phyloP scores from a whole-genome alignment of 2,329 filamentous ascomycete species.

The Calonectria fujianensis region DNA sequence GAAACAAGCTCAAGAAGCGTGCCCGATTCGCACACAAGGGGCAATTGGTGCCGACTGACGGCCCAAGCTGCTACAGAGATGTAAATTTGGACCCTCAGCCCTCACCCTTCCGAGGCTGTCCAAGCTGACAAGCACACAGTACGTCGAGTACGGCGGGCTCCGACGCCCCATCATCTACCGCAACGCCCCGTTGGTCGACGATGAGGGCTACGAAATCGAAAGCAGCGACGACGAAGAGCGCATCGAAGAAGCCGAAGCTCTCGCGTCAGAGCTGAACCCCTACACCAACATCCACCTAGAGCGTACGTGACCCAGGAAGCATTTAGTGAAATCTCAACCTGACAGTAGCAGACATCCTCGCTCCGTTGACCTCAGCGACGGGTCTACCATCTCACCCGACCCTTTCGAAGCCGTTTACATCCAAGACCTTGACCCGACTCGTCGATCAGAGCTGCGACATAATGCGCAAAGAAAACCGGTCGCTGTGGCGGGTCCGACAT shows the following conservation, averaged over 20 bases:
- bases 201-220: conserved; percentile 86
- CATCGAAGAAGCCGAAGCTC: conserved; percentile 75
- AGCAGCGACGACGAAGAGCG: conserved; percentile 82
- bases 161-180: conserved; percentile 82
- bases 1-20: conserved; percentile 86
- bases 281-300: conserved; percentile 84
- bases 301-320: conserved; percentile 68
- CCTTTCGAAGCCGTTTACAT: conserved; percentile 83
- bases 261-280: conserved; percentile 82
- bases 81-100: conserved; percentile 64
- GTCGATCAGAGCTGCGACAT: conserved; percentile 81
- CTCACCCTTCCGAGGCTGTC: conserved; percentile 26
- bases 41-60: conserved; percentile 79
- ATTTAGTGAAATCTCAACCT: conserved; percentile 47
- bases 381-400: conserved; percentile 85
- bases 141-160: conserved; percentile 84
- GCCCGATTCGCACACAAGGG: conserved; percentile 83
- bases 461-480: conserved; percentile 83
- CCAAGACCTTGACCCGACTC: conserved; percentile 82
- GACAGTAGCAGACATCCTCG: conserved; percentile 77
- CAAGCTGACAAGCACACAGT: conserved; percentile 66
- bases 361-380: conserved; percentile 83
- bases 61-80: conserved; percentile 82
- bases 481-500: conserved; percentile 84
- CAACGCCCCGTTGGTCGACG: conserved; percentile 83